Evolutionary conservation across 2,329 filamentous ascomycete genomes (phyloP).

Genomic region (Echinosphaeria canescens): DNA sequence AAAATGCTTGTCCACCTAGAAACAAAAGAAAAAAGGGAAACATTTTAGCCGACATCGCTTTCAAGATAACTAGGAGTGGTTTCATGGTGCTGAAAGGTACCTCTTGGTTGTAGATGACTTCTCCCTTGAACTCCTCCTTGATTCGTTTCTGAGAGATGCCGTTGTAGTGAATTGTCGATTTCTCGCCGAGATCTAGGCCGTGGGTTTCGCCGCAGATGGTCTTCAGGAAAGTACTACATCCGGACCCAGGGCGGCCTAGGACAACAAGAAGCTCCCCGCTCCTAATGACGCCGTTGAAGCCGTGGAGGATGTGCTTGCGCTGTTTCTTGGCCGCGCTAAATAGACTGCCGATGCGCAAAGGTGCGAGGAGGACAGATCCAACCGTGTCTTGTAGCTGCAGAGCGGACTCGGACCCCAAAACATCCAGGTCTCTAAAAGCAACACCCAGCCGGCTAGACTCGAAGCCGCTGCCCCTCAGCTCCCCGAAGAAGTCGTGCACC

Average conservation of each 20-base stretch:
- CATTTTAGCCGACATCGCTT: too few relatives aligned
- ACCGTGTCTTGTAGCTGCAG: conserved; percentile 50
- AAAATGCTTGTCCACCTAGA: conserved; percentile 48
- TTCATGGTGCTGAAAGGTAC: background rate
- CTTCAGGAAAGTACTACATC: conserved; percentile 43
- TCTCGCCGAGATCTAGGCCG: conserved; percentile 27
- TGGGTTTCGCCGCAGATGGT: conserved; percentile 35
- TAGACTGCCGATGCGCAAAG: conserved; percentile 31
- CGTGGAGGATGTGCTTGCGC: conserved; percentile 35
- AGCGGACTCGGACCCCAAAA: conserved; percentile 43
- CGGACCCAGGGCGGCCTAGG: conserved; percentile 41
- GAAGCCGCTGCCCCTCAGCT: conserved; percentile 31
- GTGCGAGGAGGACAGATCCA: conserved; percentile 31
- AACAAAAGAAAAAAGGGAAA: background rate
- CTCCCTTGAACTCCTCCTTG: conserved; percentile 38
- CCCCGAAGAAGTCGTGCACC: conserved; percentile 14
- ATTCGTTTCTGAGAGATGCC: conserved; percentile 31
- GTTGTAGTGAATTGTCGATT: conserved; percentile 36
- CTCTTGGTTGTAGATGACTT: conserved; percentile 57
- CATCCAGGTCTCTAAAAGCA: conserved; percentile 40
- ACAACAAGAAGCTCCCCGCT: conserved; percentile 48
- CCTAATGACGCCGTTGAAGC: conserved; percentile 41
- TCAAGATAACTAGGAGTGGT: too few relatives aligned
- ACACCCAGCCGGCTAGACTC: conserved; percentile 32
- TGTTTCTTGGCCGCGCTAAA: conserved; percentile 21